Conservation (phyloP, 768 basidiomycete genomes). For the Arthromyces matolae region DNA sequence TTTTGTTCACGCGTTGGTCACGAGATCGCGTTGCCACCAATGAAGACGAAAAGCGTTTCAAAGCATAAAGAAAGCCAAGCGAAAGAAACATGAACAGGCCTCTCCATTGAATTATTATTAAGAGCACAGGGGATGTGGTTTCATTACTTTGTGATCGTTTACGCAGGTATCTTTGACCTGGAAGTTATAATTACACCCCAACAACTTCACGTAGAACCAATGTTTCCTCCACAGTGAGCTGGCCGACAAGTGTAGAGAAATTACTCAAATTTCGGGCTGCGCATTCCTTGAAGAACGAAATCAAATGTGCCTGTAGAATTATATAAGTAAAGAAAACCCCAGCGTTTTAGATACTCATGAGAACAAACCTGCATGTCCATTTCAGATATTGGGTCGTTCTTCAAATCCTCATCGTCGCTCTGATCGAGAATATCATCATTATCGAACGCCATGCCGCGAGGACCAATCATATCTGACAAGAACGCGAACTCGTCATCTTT, state of each 20-base stretch:
- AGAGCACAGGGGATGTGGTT: too few species aligned
- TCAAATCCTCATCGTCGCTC: constrained; percentile 83
- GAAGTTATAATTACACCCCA: constrained; percentile 10
- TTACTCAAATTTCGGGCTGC: constrained; percentile 57
- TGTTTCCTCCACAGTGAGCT: constrained; percentile 69
- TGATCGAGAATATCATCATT: constrained; percentile 74
- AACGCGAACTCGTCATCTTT: constrained; percentile 79
- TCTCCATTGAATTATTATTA: too few species aligned
- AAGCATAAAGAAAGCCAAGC: too few species aligned
- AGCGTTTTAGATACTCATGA: too few species aligned
- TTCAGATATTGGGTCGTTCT: constrained; percentile 79
- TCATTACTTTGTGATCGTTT: too few species aligned
- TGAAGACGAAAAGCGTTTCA: too few species aligned
- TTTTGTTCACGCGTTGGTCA: too few species aligned
- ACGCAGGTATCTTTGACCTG: too few species aligned
- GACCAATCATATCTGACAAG: constrained; percentile 80
- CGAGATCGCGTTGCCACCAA: too few species aligned
- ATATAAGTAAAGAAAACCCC: background rate
- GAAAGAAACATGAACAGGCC: too few species aligned
- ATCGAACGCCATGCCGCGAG: constrained; percentile 68
- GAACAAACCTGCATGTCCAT: constrained; percentile 69
- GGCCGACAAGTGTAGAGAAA: constrained; percentile 61
- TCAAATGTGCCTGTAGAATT: constrained; percentile 65
- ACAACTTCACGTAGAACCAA: constrained; percentile 56
- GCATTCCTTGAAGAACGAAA: constrained; percentile 67